phyloP scores from a whole-genome alignment of 2,329 filamentous ascomycete genomes.

The Aspergillus luchuensis region DNA sequence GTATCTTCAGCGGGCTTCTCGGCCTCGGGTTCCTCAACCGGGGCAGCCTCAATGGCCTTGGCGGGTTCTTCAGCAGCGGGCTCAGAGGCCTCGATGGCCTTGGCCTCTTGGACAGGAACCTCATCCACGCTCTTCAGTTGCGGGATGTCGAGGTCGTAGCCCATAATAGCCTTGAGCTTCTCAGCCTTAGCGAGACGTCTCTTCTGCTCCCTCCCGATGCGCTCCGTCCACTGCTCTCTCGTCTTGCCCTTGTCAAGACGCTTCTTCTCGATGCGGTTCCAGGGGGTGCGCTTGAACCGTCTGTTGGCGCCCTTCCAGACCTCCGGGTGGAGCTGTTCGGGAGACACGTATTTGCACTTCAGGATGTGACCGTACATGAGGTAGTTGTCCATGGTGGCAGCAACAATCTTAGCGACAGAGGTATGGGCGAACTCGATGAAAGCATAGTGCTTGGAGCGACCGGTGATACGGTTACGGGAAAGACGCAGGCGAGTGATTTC shows the following conservation, averaged over 20 bases:
- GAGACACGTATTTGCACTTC: slow-evolving; percentile 77
- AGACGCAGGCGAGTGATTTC: slow-evolving; percentile 75
- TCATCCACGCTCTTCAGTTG: slow-evolving; percentile 65
- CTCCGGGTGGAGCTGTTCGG: slow-evolving; percentile 75
- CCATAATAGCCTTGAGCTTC: slow-evolving; percentile 72
- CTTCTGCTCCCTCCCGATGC: slow-evolving; percentile 71
- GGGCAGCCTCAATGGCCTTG: slow-evolving; percentile 35
- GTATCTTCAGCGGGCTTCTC: slow-evolving; percentile 31
- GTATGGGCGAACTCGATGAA: slow-evolving; percentile 83
- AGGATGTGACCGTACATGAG: slow-evolving; percentile 92
- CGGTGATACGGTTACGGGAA: slow-evolving; percentile 89
- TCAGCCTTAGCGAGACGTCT: slow-evolving; percentile 69
- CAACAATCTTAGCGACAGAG: slow-evolving; percentile 86
- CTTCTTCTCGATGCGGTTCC: slow-evolving; percentile 81
- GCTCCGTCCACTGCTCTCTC: slow-evolving; percentile 76
- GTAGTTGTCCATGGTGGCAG: slow-evolving; percentile 97
- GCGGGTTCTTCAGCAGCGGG: slow-evolving; percentile 19
- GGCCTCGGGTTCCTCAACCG: slow-evolving; percentile 22
- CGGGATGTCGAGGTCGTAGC: slow-evolving; percentile 80
- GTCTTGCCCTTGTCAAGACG: slow-evolving; percentile 72
- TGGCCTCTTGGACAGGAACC: slow-evolving; percentile 48
- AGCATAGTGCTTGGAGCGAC: slow-evolving; percentile 87
- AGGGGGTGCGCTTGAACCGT: slow-evolving; percentile 84
- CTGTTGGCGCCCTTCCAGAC: slow-evolving; percentile 89
- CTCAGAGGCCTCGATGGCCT: slow-evolving; percentile 39